These are phyloP conservation scores for Xylaria intraflava DNA, from an alignment of 495 filamentous ascomycete species.

Conservation along the genomic window DNA sequence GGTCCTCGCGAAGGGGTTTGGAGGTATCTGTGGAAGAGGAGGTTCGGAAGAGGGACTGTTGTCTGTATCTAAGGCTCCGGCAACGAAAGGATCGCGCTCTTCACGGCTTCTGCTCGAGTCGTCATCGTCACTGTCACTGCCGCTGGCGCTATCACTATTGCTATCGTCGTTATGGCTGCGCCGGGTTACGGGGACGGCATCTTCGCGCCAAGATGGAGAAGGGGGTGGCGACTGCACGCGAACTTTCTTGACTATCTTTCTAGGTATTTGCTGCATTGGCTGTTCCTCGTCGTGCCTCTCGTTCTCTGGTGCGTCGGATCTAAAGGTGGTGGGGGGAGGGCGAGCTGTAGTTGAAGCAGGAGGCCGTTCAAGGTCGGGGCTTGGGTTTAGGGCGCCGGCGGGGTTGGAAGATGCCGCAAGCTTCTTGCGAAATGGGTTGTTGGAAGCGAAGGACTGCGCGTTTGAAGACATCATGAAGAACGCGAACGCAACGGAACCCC, in stretches of 20 bases:
- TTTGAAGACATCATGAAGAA: slow-evolving; percentile 12
- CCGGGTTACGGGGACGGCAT: slow-evolving; percentile 18
- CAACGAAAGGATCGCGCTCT: slow-evolving; percentile 21
- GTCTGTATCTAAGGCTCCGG: slow-evolving; percentile 2
- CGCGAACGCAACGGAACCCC: neutral
- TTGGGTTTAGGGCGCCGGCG: slow-evolving; percentile 1
- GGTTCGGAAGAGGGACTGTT: slow-evolving; percentile 1
- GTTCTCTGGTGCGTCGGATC: slow-evolving; percentile 17
- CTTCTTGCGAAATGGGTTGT: slow-evolving; percentile 45
- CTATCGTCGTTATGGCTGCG: slow-evolving; percentile 22
- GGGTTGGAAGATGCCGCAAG: slow-evolving; percentile 13
- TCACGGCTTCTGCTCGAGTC: slow-evolving; percentile 20
- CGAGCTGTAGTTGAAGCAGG: slow-evolving; percentile 7
- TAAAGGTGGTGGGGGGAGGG: slow-evolving; percentile 24
- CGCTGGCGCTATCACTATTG: slow-evolving; percentile 18
- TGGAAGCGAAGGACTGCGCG: slow-evolving; percentile 32
- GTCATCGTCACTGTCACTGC: slow-evolving; percentile 11
- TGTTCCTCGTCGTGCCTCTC: slow-evolving; percentile 16
- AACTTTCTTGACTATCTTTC: slow-evolving; percentile 48
- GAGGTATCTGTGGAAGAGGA: slow-evolving; percentile 23
- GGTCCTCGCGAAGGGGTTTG: slow-evolving; percentile 48
- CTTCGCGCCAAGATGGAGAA: slow-evolving; percentile 43
- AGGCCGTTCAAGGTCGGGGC: slow-evolving; percentile 12
- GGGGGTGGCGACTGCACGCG: slow-evolving; percentile 52
- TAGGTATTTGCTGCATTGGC: slow-evolving; percentile 35